Conservation (phyloP, 768 basidiomycete genomes). For the Leccinum uliginosum region DNA sequence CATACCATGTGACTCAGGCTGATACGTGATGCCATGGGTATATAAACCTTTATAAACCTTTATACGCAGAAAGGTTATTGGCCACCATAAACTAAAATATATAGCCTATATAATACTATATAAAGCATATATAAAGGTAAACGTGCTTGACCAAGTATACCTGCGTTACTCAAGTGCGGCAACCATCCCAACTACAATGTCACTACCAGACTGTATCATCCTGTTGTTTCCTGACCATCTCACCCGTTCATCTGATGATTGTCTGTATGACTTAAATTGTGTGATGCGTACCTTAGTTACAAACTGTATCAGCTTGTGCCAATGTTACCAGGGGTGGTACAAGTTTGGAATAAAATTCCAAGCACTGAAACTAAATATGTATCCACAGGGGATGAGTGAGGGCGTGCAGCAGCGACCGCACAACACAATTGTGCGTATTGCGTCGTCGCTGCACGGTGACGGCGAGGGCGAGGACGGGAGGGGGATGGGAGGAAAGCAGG, state of each 20-base stretch:
- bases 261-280: background rate
- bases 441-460: no score
- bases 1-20: background rate
- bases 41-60: background rate
- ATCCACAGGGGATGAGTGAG: no score
- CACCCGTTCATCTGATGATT: background rate
- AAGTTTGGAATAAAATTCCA: background rate
- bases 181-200: background rate
- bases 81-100: background rate
- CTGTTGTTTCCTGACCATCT: background rate
- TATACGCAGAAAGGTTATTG: background rate
- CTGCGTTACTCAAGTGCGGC: background rate
- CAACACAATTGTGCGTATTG: no score
- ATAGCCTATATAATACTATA: background rate
- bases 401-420: no score
- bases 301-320: background rate
- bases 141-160: background rate
- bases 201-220: background rate
- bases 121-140: background rate
- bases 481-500: no score
- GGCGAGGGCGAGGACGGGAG: no score
- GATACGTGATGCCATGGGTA: background rate
- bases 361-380: no score
- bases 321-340: background rate
- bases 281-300: background rate